Evolutionary conservation across 73 alveolate genomes (phyloP), one percentile per base, ranked within the genome.

Genomic region (Paramecium sonneborni): DNA sequence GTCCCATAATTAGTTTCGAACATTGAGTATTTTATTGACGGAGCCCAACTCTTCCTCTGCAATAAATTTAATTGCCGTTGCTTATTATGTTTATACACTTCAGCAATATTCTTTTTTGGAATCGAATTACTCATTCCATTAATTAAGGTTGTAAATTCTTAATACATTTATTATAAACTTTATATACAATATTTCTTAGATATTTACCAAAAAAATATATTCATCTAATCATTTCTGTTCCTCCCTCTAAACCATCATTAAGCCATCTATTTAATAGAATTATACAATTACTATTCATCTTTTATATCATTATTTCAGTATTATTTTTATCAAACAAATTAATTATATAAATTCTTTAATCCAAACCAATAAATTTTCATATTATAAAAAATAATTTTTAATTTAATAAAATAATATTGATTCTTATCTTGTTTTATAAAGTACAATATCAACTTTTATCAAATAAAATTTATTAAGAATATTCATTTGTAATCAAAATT

Each of bases 1-100:
- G 90, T 32, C 41, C 90, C 90, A 79, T 79, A 79, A 39, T 38
- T 23, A 7, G 90, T 20, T 44, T 79, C 24, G 18, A 79, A 44
- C 90, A 79, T 79, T 44, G 90, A 79, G n/a, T 79, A 79, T 28
- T 79, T 79, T 26, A 79, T 72, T 18, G 86, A 72, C 15, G 86
- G 86, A 35, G 86, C 86, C 86, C 86, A 72, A 72, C 57, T 34
- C 57, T 72, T 72, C 20, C 57, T 72, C 14, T 35, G 23, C 1
- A 62, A 12, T 32, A 62, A 32, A 62, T 62, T 62, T 44, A 62
- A 0, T 62, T 62, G 18, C 24, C 84, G 21, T 62, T 62, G 84
- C 26, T 26, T 62, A 62, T 62, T 62, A 32, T 62, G 84, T 62
- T 62, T 30, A 62, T 62, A 62, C 12, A 62, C 84, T 9, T 62